Base-by-base conservation (phyloP, 2,329 filamentous ascomycete genomes). In the Pseudogymnoascus sp. region DNA sequence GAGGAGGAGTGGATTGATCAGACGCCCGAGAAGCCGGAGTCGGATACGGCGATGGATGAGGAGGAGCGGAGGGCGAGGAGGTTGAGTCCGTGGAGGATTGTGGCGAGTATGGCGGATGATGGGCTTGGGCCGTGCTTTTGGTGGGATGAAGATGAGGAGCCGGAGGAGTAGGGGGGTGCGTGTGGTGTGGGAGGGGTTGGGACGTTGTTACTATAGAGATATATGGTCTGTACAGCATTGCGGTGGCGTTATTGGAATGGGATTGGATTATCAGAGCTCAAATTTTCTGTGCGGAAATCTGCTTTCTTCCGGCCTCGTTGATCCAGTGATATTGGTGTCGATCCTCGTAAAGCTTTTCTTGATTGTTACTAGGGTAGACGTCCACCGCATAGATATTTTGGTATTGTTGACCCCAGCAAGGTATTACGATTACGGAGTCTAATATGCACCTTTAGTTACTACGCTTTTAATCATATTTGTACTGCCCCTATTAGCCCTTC, bases 1-100 rank as follows among this genome's bases (percentile, higher is more conserved):
- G 84, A 88, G 60, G 95, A 99, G 77, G 85, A 90, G 68, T 99
- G 95, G 92, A 85, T 91, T 65, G 93, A 98, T 73, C 89, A 96
- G 75, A 87, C 89, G 43, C 88, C 93, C 0, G 83, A 89, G 66
- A 81, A 84, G 12, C 56, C 56, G 35, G 56, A 59, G 56, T 35
- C 31, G 16, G 35, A 59, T 38, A 35, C 35, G 56, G 56, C 31
- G 56, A 59, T 59, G 56, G 56, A 59, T 59, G 56, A 59, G 56
- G 83, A 83, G 40, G 84, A 89, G 59, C 83, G 84, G 60, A 76
- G 81, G 24, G 76, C 78, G 3, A 77, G 77, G 35, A 79, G 81
- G 69, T 82, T 81, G 65, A 86, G 89, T 4, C 89, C 90, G 0
- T 95, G 91, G 78, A 82, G 81, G 66, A 83, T 93, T 67, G 84